These are phyloP conservation scores for Chaetomiaceae sp. DNA, from an alignment of 2,329 filamentous ascomycete species.

Conservation along the genomic window DNA sequence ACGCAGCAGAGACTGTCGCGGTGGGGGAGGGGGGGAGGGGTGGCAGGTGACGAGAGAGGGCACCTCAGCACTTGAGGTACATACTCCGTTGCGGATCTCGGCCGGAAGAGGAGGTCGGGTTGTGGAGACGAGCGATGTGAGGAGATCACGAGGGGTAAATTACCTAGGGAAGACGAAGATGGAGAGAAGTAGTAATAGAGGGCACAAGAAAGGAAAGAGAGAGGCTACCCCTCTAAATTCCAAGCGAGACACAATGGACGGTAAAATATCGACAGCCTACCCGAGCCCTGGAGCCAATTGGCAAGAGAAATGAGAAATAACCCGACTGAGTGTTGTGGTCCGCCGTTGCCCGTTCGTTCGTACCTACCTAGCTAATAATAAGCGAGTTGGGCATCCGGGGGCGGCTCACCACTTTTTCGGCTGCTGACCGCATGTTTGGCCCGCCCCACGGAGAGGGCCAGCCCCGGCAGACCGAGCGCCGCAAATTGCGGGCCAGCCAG, in stretches of 20 bases:
- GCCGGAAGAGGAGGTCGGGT: slow-evolving; percentile 10
- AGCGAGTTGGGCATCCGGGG: slow-evolving; percentile 7
- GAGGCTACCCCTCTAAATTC: too few relatives aligned
- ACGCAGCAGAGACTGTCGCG: background rate
- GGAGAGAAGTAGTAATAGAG: too few relatives aligned
- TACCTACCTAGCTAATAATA: too few relatives aligned
- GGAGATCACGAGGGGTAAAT: slow-evolving; percentile 5
- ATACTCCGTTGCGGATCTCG: slow-evolving; percentile 4
- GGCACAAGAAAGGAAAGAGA: background rate
- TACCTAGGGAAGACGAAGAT: background rate
- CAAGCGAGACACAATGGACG: too few relatives aligned
- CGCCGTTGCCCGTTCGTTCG: too few relatives aligned
- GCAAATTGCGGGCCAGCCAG: slow-evolving; percentile 16
- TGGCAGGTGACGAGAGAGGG: background rate
- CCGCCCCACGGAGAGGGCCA: slow-evolving; percentile 7
- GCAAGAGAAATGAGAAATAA: background rate
- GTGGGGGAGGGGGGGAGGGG: slow-evolving; percentile 9
- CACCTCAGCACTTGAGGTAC: background rate
- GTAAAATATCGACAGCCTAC: too few relatives aligned
- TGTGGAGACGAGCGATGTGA: slow-evolving; percentile 9
- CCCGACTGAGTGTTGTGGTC: too few relatives aligned
- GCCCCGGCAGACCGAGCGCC: slow-evolving; percentile 8
- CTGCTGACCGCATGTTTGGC: slow-evolving; percentile 24
- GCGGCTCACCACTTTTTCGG: slow-evolving; percentile 8
- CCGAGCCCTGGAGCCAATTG: too few relatives aligned